Conservation (phyloP, 805 yeast genomes). For the Candida dajiaensis region DNA sequence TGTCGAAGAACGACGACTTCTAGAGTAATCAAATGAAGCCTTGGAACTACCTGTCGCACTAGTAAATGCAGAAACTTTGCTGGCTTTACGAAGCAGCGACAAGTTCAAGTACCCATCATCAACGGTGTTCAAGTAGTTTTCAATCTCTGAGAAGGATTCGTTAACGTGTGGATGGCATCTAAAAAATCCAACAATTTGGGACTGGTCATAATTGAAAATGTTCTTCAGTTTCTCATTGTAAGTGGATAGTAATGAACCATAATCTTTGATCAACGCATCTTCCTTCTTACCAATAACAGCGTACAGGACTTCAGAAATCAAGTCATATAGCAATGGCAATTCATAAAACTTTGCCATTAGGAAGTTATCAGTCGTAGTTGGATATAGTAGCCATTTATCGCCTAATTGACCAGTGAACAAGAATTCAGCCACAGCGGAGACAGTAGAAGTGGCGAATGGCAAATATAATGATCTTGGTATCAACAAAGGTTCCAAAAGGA, state of each 20-base stretch:
- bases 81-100: constrained; percentile 43
- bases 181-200: constrained; percentile 18
- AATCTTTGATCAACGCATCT: constrained; percentile 31
- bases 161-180: constrained; percentile 23
- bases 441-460: constrained; percentile 58
- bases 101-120: constrained; percentile 64
- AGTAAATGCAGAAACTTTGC: constrained; percentile 23
- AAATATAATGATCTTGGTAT: constrained; percentile 65
- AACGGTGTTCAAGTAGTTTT: constrained; percentile 48
- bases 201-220: constrained; percentile 22
- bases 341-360: constrained; percentile 60
- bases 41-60: constrained; percentile 1
- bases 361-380: constrained; percentile 61
- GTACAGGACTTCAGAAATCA: constrained; percentile 62
- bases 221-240: constrained; percentile 20
- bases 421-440: constrained; percentile 64
- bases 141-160: constrained; percentile 41
- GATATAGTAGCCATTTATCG: constrained; percentile 64
- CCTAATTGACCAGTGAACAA: constrained; percentile 78
- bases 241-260: constrained; percentile 21
- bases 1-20: constrained; percentile 7
- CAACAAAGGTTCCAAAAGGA: constrained; percentile 49
- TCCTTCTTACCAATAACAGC: constrained; percentile 69
- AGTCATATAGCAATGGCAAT: constrained; percentile 63
- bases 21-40: constrained; percentile 7